These are phyloP conservation scores for Chernovozyma sophiae-reginae DNA, from an alignment of 1,139 yeast genomes.

Conservation along the genomic window DNA sequence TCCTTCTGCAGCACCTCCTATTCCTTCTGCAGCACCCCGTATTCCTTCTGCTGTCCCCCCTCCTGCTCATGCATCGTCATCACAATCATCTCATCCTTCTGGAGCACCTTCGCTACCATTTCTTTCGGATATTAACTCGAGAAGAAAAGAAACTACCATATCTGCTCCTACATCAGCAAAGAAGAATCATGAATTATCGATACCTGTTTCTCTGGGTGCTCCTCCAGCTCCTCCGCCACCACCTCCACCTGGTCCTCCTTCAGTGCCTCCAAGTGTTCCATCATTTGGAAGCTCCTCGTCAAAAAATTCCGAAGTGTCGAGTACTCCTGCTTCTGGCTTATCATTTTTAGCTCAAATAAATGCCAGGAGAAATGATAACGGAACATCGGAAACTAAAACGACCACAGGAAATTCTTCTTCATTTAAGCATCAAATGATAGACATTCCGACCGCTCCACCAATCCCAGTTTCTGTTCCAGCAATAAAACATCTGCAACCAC, in stretches of 20 bases:
- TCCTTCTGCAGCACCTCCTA: slow-evolving; percentile 10
- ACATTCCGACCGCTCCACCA: slow-evolving; percentile 14
- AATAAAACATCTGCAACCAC: slow-evolving; percentile 5
- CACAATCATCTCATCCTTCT: slow-evolving; percentile 8
- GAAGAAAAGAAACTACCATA: slow-evolving; percentile 27
- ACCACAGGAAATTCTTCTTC: slow-evolving; percentile 17
- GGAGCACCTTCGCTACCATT: slow-evolving; percentile 28
- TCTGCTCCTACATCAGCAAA: slow-evolving; percentile 12
- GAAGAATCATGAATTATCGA: slow-evolving; percentile 13
- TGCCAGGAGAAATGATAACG: slow-evolving; percentile 31
- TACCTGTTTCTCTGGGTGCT: slow-evolving; percentile 12
- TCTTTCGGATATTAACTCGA: slow-evolving; percentile 39
- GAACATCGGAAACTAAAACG: slow-evolving; percentile 14
- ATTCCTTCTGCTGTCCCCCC: slow-evolving; percentile 7
- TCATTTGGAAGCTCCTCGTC: slow-evolving; percentile 11
- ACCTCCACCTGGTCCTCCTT: slow-evolving; percentile 8
- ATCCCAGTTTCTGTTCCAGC: slow-evolving; percentile 17
- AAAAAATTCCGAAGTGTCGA: slow-evolving; percentile 6
- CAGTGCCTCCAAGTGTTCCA: slow-evolving; percentile 11
- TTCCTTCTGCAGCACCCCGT: slow-evolving; percentile 11
- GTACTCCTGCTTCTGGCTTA: slow-evolving; percentile 20
- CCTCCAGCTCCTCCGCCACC: slow-evolving; percentile 6
- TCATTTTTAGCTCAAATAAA: slow-evolving; percentile 43
- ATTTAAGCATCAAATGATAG: neutral
- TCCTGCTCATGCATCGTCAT: slow-evolving; percentile 9